Evolutionary conservation across 495 filamentous ascomycete genomes (phyloP).

Genomic region (Daldinia vernicosa): DNA sequence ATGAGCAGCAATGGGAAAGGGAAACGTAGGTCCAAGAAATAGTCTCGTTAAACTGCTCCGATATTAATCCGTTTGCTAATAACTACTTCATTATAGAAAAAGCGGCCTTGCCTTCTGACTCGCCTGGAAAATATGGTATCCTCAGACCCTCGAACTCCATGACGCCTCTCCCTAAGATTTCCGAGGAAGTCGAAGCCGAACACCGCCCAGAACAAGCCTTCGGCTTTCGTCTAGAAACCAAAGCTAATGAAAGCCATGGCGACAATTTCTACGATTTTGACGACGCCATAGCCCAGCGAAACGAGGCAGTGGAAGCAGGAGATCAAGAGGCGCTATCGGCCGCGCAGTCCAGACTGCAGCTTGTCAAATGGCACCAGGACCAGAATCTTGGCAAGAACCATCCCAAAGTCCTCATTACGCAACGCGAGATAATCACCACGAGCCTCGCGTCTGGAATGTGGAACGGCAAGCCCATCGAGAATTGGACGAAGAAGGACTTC

Average conservation of each 20-base stretch:
- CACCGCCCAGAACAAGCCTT: background rate
- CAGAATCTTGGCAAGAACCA: background rate
- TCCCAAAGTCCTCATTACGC: background rate
- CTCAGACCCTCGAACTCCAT: background rate
- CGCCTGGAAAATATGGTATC: background rate
- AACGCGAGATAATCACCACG: slow-evolving; percentile 16
- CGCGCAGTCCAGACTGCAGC: slow-evolving; percentile 12
- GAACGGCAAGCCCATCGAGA: slow-evolving; percentile 2
- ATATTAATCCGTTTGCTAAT: background rate
- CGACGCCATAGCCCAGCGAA: slow-evolving; percentile 11
- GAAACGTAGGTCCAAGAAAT: slow-evolving; percentile 8
- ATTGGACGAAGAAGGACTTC: background rate
- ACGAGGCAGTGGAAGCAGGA: background rate
- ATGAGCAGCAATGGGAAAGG: slow-evolving; percentile 9
- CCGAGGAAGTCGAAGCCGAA: background rate
- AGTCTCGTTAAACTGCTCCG: too few relatives aligned
- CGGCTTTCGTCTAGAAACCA: background rate
- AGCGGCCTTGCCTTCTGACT: background rate
- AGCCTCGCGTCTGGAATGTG: slow-evolving; percentile 6
- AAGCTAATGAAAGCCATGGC: background rate
- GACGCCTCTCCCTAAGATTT: background rate
- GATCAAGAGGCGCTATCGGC: background rate
- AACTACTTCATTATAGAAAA: background rate
- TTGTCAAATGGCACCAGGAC: slow-evolving; percentile 12
- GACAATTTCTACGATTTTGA: slow-evolving; percentile 15